Evolutionary conservation across 768 basidiomycete genomes (phyloP).

Genomic region (Termitomyces sp.): DNA sequence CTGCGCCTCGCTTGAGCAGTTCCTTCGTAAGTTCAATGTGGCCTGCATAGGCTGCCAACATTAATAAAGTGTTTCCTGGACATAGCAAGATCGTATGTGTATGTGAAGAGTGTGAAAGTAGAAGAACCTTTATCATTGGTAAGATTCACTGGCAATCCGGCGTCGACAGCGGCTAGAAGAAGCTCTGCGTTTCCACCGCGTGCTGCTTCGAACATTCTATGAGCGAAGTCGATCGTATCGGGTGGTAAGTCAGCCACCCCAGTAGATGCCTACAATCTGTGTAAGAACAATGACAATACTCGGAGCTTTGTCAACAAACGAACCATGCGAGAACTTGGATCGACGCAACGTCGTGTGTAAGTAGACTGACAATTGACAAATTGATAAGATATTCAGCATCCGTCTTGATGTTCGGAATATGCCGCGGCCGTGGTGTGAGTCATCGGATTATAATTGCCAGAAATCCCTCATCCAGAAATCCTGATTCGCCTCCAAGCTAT

Average conservation of each 20-base stretch:
- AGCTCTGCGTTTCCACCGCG: constrained; percentile 49
- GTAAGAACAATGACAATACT: background rate
- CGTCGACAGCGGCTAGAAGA: constrained; percentile 56
- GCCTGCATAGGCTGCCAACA: constrained; percentile 74
- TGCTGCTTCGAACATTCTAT: constrained; percentile 73
- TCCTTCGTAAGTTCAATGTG: constrained; percentile 47
- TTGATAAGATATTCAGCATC: background rate
- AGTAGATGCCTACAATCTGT: background rate
- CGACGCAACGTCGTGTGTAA: background rate
- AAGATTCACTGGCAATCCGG: constrained; percentile 66
- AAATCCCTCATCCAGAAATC: too few species aligned
- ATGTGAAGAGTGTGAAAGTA: background rate
- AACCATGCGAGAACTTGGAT: background rate
- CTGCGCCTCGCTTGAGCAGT: constrained; percentile 52
- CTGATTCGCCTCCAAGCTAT: too few species aligned
- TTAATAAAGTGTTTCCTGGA: constrained; percentile 71
- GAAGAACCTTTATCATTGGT: constrained; percentile 62
- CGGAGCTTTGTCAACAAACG: background rate
- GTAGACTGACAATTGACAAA: too few species aligned
- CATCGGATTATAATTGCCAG: too few species aligned
- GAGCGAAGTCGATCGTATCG: constrained; percentile 51
- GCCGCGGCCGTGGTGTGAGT: background rate
- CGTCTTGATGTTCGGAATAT: background rate
- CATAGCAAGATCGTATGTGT: background rate
- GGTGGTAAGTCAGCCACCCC: constrained; percentile 22